These are phyloP conservation scores for Capsicum chinense DNA, from an alignment of 257 asterid genomes.

Conservation along the genomic window DNA sequence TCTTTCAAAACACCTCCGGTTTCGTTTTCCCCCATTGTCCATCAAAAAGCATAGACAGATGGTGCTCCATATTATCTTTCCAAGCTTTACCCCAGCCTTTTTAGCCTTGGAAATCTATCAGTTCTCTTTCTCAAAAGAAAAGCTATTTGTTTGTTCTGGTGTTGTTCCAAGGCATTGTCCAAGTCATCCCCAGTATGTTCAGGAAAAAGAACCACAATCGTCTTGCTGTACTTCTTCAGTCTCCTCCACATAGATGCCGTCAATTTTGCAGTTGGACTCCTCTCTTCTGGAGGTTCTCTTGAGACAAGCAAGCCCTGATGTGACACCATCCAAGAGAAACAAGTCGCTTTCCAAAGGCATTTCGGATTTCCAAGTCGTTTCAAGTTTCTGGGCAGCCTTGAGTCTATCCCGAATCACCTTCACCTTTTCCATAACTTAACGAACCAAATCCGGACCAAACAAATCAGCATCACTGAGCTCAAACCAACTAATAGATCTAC, in stretches of 20 bases:
- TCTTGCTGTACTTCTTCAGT: background rate
- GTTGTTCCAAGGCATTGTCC: slow-evolving; percentile 18
- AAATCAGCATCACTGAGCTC: no score
- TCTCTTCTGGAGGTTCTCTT: slow-evolving; percentile 20
- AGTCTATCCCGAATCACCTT: no score
- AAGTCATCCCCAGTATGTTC: background rate
- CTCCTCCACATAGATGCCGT: background rate
- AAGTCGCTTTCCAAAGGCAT: background rate
- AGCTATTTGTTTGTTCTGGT: background rate
- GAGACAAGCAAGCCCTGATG: background rate
- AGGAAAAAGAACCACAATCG: slow-evolving; percentile 11
- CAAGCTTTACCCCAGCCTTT: background rate
- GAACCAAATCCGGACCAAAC: no score
- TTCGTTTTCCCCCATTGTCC: background rate
- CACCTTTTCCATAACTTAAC: no score
- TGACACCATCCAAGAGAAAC: background rate
- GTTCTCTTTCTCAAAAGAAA: slow-evolving; percentile 5
- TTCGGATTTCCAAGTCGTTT: background rate
- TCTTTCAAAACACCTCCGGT: background rate
- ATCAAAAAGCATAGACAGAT: background rate
- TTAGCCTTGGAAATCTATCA: background rate
- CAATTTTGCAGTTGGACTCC: background rate
- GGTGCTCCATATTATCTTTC: slow-evolving; percentile 25
- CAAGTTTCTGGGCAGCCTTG: no score
- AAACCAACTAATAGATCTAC: no score